These are phyloP conservation scores for Cyberlindnera nakhonratchasimensis DNA, from an alignment of 805 yeast genomes.

Conservation along the genomic window DNA sequence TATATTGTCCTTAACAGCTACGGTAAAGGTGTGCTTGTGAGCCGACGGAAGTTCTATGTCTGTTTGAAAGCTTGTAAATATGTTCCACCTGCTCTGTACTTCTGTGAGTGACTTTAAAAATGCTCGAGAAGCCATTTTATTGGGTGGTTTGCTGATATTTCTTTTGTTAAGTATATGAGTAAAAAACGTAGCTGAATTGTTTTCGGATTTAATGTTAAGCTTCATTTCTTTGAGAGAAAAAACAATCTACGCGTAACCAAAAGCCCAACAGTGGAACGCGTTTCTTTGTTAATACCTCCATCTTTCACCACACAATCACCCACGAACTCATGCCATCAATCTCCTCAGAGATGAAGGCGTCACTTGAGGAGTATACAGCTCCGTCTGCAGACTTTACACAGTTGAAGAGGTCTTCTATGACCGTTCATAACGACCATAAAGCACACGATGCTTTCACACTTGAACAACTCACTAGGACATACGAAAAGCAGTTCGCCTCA, in stretches of 20 bases:
- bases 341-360: conserved; percentile 6
- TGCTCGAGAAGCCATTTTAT: not conserved
- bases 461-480: conserved; percentile 35
- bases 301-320: too few species aligned
- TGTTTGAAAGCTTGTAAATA: conserved; percentile 38
- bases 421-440: conserved; percentile 11
- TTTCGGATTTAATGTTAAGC: too few species aligned
- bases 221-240: too few species aligned
- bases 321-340: conserved; percentile 12
- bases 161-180: not conserved
- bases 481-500: conserved; percentile 54
- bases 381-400: not conserved
- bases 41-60: not conserved
- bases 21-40: conserved; percentile 2
- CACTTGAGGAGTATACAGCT: conserved; percentile 8
- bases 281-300: too few species aligned
- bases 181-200: not conserved
- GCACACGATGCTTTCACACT: conserved; percentile 9
- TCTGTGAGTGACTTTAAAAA: not conserved
- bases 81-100: conserved; percentile 28
- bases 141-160: not conserved
- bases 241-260: not conserved
- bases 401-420: conserved; percentile 2
- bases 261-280: too few species aligned
- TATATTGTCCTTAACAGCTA: conserved; percentile 77